phyloP scores from a whole-genome alignment of 2,329 filamentous ascomycete species.

The Sporothrix schenckii region DNA sequence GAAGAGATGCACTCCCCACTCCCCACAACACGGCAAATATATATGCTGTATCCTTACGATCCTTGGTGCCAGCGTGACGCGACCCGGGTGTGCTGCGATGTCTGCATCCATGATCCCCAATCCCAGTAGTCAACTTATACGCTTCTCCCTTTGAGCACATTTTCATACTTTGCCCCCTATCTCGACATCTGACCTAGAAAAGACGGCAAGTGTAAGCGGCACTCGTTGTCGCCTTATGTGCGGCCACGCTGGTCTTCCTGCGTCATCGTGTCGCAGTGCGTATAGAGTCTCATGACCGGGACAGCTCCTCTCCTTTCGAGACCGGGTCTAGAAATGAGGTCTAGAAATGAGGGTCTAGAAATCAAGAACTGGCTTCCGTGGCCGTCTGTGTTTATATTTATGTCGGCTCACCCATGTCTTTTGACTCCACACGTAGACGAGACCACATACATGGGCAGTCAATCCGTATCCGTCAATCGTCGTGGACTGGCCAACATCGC shows the following conservation, averaged over 20 bases:
- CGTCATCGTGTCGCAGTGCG: neutral
- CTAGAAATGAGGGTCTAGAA: conserved; percentile 1
- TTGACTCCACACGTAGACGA: neutral
- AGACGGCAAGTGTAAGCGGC: neutral
- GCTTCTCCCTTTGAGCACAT: neutral
- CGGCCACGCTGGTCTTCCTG: neutral
- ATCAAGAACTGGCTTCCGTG: neutral
- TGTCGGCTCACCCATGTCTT: neutral
- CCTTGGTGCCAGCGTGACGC: neutral
- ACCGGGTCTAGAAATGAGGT: conserved; percentile 1
- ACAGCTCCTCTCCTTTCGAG: neutral
- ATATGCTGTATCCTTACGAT: neutral
- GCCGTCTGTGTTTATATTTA: neutral
- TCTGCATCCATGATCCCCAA: no score
- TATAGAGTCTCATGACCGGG: neutral
- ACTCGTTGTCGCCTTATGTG: neutral
- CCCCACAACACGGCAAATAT: conserved; percentile 11
- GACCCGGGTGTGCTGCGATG: no score
- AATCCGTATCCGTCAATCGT: no score
- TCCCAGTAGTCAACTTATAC: no score
- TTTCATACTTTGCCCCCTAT: neutral
- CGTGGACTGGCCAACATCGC: neutral
- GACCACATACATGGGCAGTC: no score
- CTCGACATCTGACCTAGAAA: neutral
- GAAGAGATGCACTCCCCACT: neutral